Evolutionary conservation across 2,329 filamentous ascomycete genomes (phyloP), one percentile per base, ranked within the genome.

Genomic region (Venturia oleaginea): DNA sequence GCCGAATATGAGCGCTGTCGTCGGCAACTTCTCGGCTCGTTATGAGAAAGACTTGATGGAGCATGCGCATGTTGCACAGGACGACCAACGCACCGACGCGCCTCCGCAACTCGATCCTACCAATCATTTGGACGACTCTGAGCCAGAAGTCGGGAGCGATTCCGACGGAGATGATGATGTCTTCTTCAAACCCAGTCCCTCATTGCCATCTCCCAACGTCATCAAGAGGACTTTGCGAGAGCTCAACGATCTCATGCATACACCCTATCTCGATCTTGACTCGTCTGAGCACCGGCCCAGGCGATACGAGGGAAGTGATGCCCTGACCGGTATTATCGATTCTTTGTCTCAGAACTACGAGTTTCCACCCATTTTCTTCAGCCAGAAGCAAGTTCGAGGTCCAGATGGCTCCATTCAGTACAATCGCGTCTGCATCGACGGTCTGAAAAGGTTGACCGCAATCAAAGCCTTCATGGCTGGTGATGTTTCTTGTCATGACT

Each of bases 321-420:
- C 71, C 3, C 75, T 76, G 74, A 70, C 71, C 4, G 70, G 71
- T 11, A 67, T 76, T 2, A 67, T 76, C 34, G 68, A 75, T 37
- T 75, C 73, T 2, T 59, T 76, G 13, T 74, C 76, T 69, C 73
- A 76, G 38, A 75, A 75, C 22, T 76, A 69, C 64, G 80, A 77
- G 60, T 76, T 81, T 34, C 79, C 79, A 15, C 79, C 79, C 2
- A 75, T 81, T 7, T 80, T 81, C 54, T 76, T 81, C 64, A 80
- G 80, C 67, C 71, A 72, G 54, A 70, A 72, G 59, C 66, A 55
- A 60, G 64, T 34, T 19, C 67, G 37, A 37, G 46, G 38, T 5
- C 64, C 64, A 32, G 64, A 69, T 19, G 65, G 64, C 55, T 67
- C 66, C 34, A 57, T 67, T 22, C 68, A 66, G 38, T 69, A 71